phyloP scores from a whole-genome alignment of 2,329 filamentous ascomycete species.

The Chaetomium sp. region DNA sequence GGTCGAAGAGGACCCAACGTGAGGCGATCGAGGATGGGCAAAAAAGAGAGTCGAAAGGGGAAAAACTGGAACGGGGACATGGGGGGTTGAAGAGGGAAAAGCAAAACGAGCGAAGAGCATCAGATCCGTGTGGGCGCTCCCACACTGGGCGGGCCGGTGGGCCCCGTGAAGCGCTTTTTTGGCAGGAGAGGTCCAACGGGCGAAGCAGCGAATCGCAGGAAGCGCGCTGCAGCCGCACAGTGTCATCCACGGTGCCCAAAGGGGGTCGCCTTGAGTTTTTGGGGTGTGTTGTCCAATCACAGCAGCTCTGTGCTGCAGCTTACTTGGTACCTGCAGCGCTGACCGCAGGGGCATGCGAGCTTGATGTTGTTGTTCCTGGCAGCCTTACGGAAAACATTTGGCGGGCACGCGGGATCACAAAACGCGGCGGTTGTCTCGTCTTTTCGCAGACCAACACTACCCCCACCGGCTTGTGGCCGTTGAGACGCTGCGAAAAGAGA shows the following conservation, averaged over 20 bases:
- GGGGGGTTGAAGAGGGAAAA: slow-evolving; percentile 28
- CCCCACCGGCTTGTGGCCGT: neutral
- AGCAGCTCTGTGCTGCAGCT: slow-evolving; percentile 4
- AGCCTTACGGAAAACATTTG: neutral
- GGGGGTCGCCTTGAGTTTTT: neutral
- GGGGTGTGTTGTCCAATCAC: slow-evolving; percentile 9
- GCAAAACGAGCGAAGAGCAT: slow-evolving; percentile 18
- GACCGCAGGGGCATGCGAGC: neutral
- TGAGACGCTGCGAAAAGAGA: neutral
- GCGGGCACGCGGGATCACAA: neutral
- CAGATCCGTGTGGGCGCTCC: slow-evolving; percentile 16
- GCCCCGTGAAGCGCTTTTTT: slow-evolving; percentile 16
- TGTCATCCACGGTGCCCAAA: slow-evolving; percentile 6
- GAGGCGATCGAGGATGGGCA: slow-evolving; percentile 24
- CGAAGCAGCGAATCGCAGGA: slow-evolving; percentile 12
- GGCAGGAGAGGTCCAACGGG: slow-evolving; percentile 7
- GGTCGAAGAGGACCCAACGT: slow-evolving; percentile 21
- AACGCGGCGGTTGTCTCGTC: no score
- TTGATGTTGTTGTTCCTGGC: no score
- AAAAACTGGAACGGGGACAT: slow-evolving; percentile 24
- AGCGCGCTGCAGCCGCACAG: slow-evolving; percentile 5
- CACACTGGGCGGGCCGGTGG: slow-evolving; percentile 24
- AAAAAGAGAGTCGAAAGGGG: slow-evolving; percentile 25
- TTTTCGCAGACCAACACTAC: no score
- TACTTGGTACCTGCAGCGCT: neutral